phyloP scores from a whole-genome alignment of 805 yeast species.

The Starmerella floris region DNA sequence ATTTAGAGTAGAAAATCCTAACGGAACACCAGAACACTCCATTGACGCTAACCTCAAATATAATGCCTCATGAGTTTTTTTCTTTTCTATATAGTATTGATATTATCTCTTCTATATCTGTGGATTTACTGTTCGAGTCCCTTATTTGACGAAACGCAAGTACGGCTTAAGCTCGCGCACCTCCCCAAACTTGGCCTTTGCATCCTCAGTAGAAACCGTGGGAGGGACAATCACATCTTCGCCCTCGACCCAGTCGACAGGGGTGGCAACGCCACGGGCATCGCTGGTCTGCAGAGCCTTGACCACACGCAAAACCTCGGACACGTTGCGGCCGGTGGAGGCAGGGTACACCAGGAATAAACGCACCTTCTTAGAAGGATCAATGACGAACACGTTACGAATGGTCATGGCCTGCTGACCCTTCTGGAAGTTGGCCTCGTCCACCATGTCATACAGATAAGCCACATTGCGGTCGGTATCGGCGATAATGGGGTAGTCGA shows the following conservation, averaged over 20 bases:
- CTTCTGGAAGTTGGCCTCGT: constrained; percentile 68
- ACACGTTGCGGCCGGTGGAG: constrained; percentile 84
- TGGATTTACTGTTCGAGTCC: background rate
- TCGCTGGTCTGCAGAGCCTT: constrained; percentile 74
- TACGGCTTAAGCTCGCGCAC: constrained; percentile 82
- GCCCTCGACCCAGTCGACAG: constrained; percentile 82
- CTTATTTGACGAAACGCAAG: constrained; percentile 48
- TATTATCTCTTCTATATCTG: too few relatives aligned
- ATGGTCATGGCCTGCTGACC: constrained; percentile 68
- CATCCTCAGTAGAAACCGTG: constrained; percentile 62
- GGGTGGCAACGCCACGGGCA: constrained; percentile 71
- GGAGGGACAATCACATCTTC: constrained; percentile 90
- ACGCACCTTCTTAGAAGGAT: constrained; percentile 80
- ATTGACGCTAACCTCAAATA: too few relatives aligned
- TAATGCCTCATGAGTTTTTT: too few relatives aligned
- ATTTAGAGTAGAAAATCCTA: background rate
- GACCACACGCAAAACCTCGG: constrained; percentile 80
- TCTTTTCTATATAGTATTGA: too few relatives aligned
- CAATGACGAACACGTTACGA: constrained; percentile 84
- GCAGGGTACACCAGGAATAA: constrained; percentile 83
- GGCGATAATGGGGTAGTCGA: constrained; percentile 82
- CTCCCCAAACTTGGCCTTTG: constrained; percentile 70
- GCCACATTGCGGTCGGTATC: constrained; percentile 78
- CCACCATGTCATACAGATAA: constrained; percentile 73
- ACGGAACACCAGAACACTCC: too few relatives aligned